Percentiles rank a stretch among this genome's conserved stretches.
These are phyloP conservation scores for Phellopilus nigrolimitatus DNA, from an alignment of 1,284 basidiomycete species.

Conservation along the genomic window DNA sequence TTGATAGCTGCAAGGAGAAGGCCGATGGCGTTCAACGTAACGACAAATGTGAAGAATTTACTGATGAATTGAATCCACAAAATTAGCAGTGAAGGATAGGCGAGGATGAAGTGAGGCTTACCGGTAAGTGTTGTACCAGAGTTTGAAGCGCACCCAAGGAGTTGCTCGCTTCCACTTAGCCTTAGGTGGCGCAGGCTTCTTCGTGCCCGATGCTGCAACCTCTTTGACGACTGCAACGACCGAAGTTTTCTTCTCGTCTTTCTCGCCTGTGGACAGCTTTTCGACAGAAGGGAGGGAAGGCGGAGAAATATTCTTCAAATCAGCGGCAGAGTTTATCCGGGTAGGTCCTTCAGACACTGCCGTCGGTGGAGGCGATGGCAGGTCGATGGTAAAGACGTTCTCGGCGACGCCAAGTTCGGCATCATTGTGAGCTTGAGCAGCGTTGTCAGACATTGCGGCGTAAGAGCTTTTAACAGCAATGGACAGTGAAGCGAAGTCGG, in stretches of 20 bases:
- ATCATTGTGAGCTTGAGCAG: conserved; percentile 17
- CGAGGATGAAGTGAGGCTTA: conserved; percentile 27
- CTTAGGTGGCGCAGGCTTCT: conserved; percentile 22
- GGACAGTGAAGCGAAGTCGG: conserved; percentile 8
- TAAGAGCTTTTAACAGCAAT: neutral
- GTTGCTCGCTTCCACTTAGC: conserved; percentile 28
- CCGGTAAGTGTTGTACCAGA: conserved; percentile 68
- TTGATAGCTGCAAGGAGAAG: conserved; percentile 46
- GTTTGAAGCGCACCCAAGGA: conserved; percentile 45
- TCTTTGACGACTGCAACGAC: conserved; percentile 18
- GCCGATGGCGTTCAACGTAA: conserved; percentile 46
- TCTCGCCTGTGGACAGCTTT: conserved; percentile 22
- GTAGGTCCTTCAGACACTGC: conserved; percentile 15
- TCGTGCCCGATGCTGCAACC: conserved; percentile 6
- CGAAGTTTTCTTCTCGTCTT: conserved; percentile 22
- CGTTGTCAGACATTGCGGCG: conserved; percentile 4
- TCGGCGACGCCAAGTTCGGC: conserved; percentile 19
- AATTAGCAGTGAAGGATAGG: conserved; percentile 1
- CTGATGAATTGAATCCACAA: conserved; percentile 31
- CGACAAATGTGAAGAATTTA: conserved; percentile 56
- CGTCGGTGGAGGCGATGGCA: conserved; percentile 14
- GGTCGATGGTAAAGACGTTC: conserved; percentile 20
- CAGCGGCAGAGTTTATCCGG: conserved; percentile 17
- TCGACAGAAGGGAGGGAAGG: conserved; percentile 16
- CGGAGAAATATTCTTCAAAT: conserved; percentile 15